Percentiles rank a stretch among this genome's conserved stretches.
These are phyloP conservation scores for Pilasporangium apinafurcum DNA, from an alignment of 352 stramenopile species.

Conservation along the genomic window DNA sequence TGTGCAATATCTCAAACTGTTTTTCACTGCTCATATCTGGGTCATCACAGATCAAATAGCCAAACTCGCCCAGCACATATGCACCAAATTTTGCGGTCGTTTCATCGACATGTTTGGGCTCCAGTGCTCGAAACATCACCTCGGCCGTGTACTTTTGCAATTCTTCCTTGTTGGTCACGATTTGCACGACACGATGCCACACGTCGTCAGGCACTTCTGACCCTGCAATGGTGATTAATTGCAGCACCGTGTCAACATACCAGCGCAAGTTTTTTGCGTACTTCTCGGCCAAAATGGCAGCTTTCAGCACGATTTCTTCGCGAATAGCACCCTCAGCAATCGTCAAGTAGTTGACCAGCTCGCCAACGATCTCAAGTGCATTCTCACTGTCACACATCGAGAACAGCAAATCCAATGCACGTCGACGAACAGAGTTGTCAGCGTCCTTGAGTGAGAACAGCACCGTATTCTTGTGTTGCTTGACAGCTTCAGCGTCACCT, in stretches of 20 bases:
- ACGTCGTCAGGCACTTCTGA: conserved; percentile 93
- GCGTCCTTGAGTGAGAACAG: conserved; percentile 95
- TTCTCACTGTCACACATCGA: conserved; percentile 97
- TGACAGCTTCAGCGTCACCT: conserved; percentile 78
- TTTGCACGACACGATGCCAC: conserved; percentile 98
- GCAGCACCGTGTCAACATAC: conserved; percentile 98
- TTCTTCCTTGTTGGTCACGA: conserved; percentile 97
- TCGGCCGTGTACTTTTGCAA: conserved; percentile 93
- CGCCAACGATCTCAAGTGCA: conserved; percentile 93
- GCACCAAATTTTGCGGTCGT: conserved; percentile 92
- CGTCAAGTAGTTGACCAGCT: conserved; percentile 93
- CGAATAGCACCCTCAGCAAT: conserved; percentile 91
- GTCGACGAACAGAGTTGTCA: conserved; percentile 94
- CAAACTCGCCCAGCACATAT: conserved; percentile 98
- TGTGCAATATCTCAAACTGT: conserved; percentile 95
- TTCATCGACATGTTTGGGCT: conserved; percentile 92
- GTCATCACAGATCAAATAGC: conserved; percentile 90
- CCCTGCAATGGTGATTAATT: conserved; percentile 94
- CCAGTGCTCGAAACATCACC: conserved; percentile 93
- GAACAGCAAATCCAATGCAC: conserved; percentile 96
- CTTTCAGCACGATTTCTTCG: conserved; percentile 97
- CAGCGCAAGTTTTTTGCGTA: conserved; percentile 93
- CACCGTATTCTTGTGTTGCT: conserved; percentile 94
- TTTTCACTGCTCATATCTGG: conserved; percentile 87
- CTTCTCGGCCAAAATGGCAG: conserved; percentile 97